A percentile compares a stretch with the other conserved stretches of the same genome.
phyloP scores from a whole-genome alignment of 768 basidiomycete species.

The Lactarius pseudohatsudake region DNA sequence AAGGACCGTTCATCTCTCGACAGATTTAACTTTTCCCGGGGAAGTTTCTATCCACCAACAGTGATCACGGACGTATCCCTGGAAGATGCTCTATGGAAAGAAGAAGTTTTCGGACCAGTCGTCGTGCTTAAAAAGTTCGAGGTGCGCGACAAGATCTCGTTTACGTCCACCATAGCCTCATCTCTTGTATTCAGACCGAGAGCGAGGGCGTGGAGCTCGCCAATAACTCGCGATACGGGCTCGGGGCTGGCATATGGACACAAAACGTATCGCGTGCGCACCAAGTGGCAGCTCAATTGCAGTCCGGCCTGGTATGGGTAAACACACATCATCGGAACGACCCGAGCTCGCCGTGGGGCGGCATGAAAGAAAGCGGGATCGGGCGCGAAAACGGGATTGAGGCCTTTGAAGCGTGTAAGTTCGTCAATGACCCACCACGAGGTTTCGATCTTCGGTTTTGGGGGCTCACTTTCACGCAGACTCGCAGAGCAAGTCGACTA shows the following conservation, averaged over 20 bases:
- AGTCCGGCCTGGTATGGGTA: constrained; percentile 82
- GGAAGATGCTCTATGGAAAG: constrained; percentile 69
- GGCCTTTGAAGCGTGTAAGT: constrained; percentile 75
- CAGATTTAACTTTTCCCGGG: constrained; percentile 65
- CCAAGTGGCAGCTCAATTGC: constrained; percentile 64
- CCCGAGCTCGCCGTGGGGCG: constrained; percentile 88
- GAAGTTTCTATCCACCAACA: constrained; percentile 81
- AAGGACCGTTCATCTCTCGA: constrained; percentile 62
- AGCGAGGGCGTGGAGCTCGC: constrained; percentile 65
- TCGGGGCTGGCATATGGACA: constrained; percentile 84
- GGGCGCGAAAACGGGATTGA: constrained; percentile 86
- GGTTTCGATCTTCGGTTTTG: constrained; percentile 2
- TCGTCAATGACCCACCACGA: neutral
- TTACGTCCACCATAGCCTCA: neutral
- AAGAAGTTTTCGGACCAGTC: constrained; percentile 88
- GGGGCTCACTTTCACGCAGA: constrained; percentile 43
- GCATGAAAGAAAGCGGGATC: constrained; percentile 88
- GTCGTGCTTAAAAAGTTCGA: constrained; percentile 60
- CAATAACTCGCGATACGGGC: constrained; percentile 75
- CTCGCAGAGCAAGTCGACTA: constrained; percentile 80
- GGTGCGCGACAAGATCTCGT: constrained; percentile 35
- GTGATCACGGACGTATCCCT: constrained; percentile 58
- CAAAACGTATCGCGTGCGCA: constrained; percentile 72
- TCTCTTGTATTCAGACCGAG: constrained; percentile 45
- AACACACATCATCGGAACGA: constrained; percentile 91